Percentiles rank a stretch among this genome's conserved stretches.
Conservation (phyloP, 73 alveolate species). For the Blepharisma stoltei region DNA sequence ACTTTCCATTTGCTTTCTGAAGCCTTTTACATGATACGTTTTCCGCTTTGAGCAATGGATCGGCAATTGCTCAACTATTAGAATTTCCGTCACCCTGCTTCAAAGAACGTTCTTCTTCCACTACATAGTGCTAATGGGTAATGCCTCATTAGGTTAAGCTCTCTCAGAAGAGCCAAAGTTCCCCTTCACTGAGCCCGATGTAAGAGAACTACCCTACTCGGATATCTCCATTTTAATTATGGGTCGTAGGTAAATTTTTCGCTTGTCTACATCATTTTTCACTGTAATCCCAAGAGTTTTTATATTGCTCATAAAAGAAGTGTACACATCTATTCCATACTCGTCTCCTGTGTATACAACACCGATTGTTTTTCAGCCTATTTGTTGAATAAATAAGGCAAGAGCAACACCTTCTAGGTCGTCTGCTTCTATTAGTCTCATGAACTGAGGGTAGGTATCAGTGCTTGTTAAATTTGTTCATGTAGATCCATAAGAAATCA, state of each 20-base stretch:
- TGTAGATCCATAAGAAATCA: constrained; percentile 3
- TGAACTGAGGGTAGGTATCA: constrained; percentile 1
- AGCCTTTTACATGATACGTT: too few species aligned
- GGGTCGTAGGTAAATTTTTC: not conserved
- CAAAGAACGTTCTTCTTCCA: too few species aligned
- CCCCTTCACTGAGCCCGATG: too few species aligned
- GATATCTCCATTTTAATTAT: too few species aligned
- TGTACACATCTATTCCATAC: constrained; percentile 15
- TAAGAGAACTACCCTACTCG: too few species aligned
- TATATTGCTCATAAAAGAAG: not conserved
- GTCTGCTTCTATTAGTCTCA: constrained; percentile 22
- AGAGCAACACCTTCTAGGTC: constrained; percentile 22
- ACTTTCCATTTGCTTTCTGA: too few species aligned
- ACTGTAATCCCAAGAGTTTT: not conserved
- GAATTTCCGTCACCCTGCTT: too few species aligned
- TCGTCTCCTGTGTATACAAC: constrained; percentile 24
- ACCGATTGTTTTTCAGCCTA: constrained; percentile 12
- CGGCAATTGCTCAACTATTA: too few species aligned
- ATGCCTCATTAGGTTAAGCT: too few species aligned
- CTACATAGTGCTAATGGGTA: too few species aligned
- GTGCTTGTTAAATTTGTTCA: not conserved
- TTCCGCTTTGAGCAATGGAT: too few species aligned
- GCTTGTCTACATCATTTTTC: not conserved
- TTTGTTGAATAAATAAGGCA: not conserved
- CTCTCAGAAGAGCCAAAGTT: too few species aligned